phyloP scores from a whole-genome alignment of 768 basidiomycete genomes.

The Leccinum barrowsii region DNA sequence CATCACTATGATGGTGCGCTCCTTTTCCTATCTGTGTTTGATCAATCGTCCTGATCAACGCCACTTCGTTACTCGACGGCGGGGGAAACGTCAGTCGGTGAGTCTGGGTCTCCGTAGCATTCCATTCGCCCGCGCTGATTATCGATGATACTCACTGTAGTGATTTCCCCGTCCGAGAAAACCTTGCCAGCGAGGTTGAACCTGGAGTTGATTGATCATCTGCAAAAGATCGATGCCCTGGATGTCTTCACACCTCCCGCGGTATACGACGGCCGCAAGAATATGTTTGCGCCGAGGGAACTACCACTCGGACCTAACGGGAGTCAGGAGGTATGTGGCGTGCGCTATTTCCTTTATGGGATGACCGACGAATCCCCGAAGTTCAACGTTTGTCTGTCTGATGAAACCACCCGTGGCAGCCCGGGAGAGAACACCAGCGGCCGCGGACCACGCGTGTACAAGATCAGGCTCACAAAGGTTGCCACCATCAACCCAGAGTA shows the following conservation, averaged over 20 bases:
- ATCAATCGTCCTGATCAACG: constrained; percentile 23
- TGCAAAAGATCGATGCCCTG: constrained; percentile 58
- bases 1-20: constrained; percentile 78
- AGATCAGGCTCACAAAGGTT: constrained; percentile 56
- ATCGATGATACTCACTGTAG: constrained; percentile 30
- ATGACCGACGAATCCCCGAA: constrained; percentile 26
- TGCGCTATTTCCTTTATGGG: background rate
- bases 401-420: constrained; percentile 33
- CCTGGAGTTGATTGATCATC: constrained; percentile 60
- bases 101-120: background rate
- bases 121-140: constrained; percentile 11
- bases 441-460: constrained; percentile 60
- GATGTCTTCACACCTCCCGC: constrained; percentile 69
- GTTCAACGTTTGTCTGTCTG: constrained; percentile 59
- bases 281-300: constrained; percentile 59
- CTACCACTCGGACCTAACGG: constrained; percentile 55
- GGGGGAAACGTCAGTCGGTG: constrained; percentile 18
- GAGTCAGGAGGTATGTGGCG: constrained; percentile 47
- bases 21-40: constrained; percentile 16
- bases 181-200: constrained; percentile 63
- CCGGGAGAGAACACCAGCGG: constrained; percentile 32
- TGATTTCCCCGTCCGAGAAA: constrained; percentile 68
- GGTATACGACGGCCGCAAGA: constrained; percentile 80
- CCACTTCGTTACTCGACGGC: background rate
- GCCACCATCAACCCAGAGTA: constrained; percentile 59